Conservation (phyloP, 805 yeast species). For the Zygoascus flipseniorum region DNA sequence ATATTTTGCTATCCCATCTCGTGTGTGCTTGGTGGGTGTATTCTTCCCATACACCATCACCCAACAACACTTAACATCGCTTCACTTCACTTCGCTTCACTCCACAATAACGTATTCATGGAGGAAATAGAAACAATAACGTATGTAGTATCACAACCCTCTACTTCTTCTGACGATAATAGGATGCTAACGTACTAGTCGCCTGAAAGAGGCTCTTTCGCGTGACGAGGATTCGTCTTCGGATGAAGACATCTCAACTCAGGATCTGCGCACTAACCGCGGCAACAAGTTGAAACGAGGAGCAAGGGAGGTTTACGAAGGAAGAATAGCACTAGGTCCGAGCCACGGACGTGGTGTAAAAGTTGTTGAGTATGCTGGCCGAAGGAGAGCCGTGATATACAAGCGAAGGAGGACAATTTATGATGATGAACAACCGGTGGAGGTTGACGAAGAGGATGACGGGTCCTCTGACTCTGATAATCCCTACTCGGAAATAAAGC, state of each 20-base stretch:
- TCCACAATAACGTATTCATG: not conserved
- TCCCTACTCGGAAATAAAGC: constrained; percentile 41
- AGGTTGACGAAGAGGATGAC: constrained; percentile 23
- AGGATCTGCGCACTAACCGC: constrained; percentile 34
- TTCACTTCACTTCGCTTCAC: not conserved
- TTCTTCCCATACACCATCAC: not conserved
- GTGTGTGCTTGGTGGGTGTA: no score
- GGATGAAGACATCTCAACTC: constrained; percentile 12
- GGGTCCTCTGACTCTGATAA: constrained; percentile 14
- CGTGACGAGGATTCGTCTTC: constrained; percentile 22
- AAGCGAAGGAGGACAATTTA: constrained; percentile 18
- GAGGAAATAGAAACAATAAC: constrained; percentile 4
- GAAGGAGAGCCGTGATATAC: constrained; percentile 22
- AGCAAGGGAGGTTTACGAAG: constrained; percentile 39
- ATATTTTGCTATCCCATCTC: no score
- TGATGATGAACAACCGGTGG: constrained; percentile 18
- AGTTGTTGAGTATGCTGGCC: constrained; percentile 23
- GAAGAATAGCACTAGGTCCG: constrained; percentile 28
- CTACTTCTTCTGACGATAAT: not conserved
- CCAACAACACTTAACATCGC: not conserved
- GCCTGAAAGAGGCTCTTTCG: constrained; percentile 27
- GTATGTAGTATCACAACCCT: constrained; percentile 3
- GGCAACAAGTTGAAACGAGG: constrained; percentile 51
- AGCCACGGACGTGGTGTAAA: constrained; percentile 22
- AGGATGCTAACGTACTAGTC: constrained; percentile 14